Evolutionary conservation across 257 asterid species (phyloP).

Genomic region (Nemophila menziesii): DNA sequence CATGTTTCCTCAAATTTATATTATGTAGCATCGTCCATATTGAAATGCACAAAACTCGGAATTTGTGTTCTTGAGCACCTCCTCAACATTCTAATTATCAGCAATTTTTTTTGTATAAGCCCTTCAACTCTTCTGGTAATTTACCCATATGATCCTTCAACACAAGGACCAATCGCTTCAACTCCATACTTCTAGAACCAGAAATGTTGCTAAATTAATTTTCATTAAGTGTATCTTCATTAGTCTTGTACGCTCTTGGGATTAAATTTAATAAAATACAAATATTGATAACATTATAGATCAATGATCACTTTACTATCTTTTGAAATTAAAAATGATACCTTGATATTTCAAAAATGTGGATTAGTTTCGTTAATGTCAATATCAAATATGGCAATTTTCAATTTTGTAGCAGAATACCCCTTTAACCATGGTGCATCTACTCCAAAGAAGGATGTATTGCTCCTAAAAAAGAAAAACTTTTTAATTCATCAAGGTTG

Average conservation of each 20-base stretch:
- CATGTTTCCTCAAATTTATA: no score
- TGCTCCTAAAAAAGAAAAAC: conserved; percentile 28
- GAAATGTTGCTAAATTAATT: no score
- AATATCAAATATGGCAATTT: conserved; percentile 96
- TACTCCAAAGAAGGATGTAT: conserved; percentile 96
- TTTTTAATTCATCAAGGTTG: neutral
- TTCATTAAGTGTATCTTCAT: conserved; percentile 89
- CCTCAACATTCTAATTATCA: no score
- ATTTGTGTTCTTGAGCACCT: no score
- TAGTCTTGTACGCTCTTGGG: conserved; percentile 97
- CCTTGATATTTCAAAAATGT: conserved; percentile 97
- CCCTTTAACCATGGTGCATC: conserved; percentile 92
- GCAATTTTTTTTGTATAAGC: no score
- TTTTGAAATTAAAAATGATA: conserved; percentile 14
- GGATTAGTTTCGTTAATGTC: conserved; percentile 92
- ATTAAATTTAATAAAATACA: conserved; percentile 3
- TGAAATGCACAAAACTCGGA: no score
- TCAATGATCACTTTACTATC: conserved; percentile 2
- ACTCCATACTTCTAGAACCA: no score
- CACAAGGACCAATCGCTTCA: no score
- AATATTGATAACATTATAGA: neutral
- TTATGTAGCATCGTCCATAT: no score
- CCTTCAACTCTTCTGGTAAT: no score
- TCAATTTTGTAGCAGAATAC: conserved; percentile 86
- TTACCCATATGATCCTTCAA: no score